Base-by-base conservation (phyloP, 306 rosid species). In the Cicer bijugum region DNA sequence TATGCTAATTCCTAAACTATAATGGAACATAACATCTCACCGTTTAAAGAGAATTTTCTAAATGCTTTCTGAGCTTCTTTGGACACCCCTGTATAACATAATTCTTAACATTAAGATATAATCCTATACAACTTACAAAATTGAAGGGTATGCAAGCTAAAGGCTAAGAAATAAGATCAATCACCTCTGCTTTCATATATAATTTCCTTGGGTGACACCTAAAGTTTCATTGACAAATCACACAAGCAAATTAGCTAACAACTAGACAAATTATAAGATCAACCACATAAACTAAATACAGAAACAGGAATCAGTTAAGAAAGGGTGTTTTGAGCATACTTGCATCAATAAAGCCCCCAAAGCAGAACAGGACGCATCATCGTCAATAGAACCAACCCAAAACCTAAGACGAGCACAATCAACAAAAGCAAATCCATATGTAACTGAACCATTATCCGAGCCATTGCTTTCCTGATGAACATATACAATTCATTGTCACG, bases 181-280 rank as follows among this genome's bases (percentile, higher is more conserved):
- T 82, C 80, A 94, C 99, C 97, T 87, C 85, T 84, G 60, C 80
- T 81, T 73, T 94, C 96, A 75, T 84, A 91, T 67, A 89, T 66
- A 81, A 91, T 84, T 85, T 94, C 97, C 85, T 86, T 94, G 17
- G 99, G 99, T 40, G 96, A 89, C 80, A 94, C 99, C 99, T 94
- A 75, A 47, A 52, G 78, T n/a, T 67, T 78, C 83, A 70, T 56
- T 68, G 71, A 75, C 60, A 77, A 6, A 69, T 68, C 73, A 75
- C 60, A 77, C 6, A 66, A 77, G 50, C 48, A 60, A 76, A 69
- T 74, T 47, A 83, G 80, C 47, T 66, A 75, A 72, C 11, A 68
- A 39, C 58, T 77, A 16, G 53, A 64, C 42, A 78, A 45, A 78
- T 48, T 57, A 56, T 58, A 51, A 37, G 37, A 74, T 33, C 39